Base-by-base conservation (phyloP, 139 green algal genomes). In the Coccomyxa sp. region DNA sequence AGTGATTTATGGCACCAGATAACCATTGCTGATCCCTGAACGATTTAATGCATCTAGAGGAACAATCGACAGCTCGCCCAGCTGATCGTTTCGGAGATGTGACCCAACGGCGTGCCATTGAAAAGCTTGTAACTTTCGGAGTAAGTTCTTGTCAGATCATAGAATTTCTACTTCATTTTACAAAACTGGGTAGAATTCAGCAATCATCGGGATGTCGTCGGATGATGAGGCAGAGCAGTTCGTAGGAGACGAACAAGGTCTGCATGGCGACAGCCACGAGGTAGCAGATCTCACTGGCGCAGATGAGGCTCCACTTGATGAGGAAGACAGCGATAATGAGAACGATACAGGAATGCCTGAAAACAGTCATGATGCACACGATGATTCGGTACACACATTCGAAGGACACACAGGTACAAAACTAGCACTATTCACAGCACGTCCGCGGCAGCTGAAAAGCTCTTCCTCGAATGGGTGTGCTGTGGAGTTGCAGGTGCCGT, bases 401-500 rank as follows among this genome's bases (percentile, higher is more conserved):
- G 32, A 59, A 18, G 32, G 18, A 17, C 17, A 60, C 30, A n/a
- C 30, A n/a, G 31, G 31, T 16, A 60, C 31, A 60, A n/a, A 21
- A 31, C 23, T 51, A 21, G 27, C 18, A 79, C 9, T 25, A 14
- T 58, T 58, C 60, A 30, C 15, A 59, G 28, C 21, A 16, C 1
- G 18, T 59, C 60, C 30, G 11, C 30, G 58, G 15, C 28, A 38
- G 21, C 76, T 60, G n/a, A 27, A 30, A 74, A 74, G 66, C 23
- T 30, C 4, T 74, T 23, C 21, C 66, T 23, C 3, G 4, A 23
- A 3, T 51, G 3, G 38, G 38, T 51, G 7, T 11, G 3, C 38
- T 51, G 38, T 51, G 38, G 38, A 7, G 7, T 3, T 51, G 71
- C 89, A 94, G 93, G 93, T 76, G 86, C 89, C 14, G 93, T 97